Base-by-base conservation (phyloP, 2,329 filamentous ascomycete genomes). In the Aspergillus sp. region DNA sequence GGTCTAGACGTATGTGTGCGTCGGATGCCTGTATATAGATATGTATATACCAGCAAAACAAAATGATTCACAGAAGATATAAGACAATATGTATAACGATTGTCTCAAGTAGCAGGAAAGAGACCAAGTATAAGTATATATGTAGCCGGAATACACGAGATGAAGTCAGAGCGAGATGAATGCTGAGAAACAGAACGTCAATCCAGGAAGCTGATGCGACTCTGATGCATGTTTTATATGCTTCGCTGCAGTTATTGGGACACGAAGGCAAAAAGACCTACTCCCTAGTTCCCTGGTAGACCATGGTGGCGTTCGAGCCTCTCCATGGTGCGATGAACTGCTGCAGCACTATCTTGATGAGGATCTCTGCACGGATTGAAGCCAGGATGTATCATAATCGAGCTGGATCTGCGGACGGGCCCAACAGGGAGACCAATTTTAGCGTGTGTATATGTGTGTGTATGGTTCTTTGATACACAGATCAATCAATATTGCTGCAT, bases 151-250 rank as follows among this genome's bases (percentile, higher is more conserved):
- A 54, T 55, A 49, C 57, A 56, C 57, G 57, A 62, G 61, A 54
- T 48, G 27, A 42, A 50, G 50, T 27, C 30, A 34, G 30, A 33
- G 29, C 34, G n/a, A 9, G 10, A 43, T 19, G 19, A 2, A 19
- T 19, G 19, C 34, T 39, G 36, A 26, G n/a, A 27, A 9, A 43
- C 30, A 33, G 8, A 27, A 12, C 6, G 35, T 28, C 44, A 51
- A 41, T 43, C 48, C 40, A 50, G 48, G 48, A 48, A 52, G 48
- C 52, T 36, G 48, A 46, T 42, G 54, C 52, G 60, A 61, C 54
- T 48, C 56, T 51, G 53, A 48, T 57, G 55, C 57, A 62, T 62
- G 61, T 61, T 58, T 66, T 66, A 66, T 66, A 66, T 64, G 57
- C 59, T 43, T 10, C 10, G 42, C 53, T 46, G 52, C 49, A 51